Conservation (phyloP, 345 rosid genomes). For the Boechera divaricarpa region DNA sequence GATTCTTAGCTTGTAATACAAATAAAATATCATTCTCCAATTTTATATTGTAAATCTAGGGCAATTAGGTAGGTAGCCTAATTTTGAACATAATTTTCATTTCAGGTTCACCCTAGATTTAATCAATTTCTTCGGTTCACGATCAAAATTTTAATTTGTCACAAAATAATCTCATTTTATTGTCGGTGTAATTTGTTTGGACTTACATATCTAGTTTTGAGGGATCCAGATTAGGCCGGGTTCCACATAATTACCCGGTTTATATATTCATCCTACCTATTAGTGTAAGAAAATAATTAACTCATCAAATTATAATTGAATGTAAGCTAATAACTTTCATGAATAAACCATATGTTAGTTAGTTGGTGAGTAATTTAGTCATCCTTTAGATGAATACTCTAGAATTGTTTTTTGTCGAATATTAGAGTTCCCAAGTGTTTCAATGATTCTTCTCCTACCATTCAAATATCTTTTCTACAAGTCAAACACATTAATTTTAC, state of each 20-base stretch:
- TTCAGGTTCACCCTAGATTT: neutral
- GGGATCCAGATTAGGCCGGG: neutral
- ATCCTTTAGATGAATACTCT: neutral
- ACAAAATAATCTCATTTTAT: neutral
- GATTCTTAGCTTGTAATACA: slow-evolving; percentile 30
- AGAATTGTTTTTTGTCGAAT: neutral
- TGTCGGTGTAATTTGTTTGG: no score
- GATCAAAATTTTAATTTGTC: neutral
- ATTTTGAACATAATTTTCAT: neutral
- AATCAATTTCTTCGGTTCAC: neutral
- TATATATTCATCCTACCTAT: no score
- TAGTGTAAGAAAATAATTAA: neutral
- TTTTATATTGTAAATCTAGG: neutral
- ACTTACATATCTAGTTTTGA: neutral
- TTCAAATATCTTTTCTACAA: slow-evolving; percentile 3
- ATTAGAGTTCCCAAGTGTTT: neutral
- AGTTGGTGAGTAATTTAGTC: neutral
- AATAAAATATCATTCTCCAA: slow-evolving; percentile 16
- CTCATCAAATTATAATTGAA: neutral
- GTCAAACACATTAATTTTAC: neutral
- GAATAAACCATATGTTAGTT: neutral
- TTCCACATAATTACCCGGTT: no score
- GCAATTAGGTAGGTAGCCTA: neutral
- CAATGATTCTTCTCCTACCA: slow-evolving; percentile 22
- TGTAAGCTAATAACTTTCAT: neutral